These are phyloP conservation scores for Vitis hybrid DNA, from an alignment of 177 flowering plant genomes.

Conservation along the genomic window DNA sequence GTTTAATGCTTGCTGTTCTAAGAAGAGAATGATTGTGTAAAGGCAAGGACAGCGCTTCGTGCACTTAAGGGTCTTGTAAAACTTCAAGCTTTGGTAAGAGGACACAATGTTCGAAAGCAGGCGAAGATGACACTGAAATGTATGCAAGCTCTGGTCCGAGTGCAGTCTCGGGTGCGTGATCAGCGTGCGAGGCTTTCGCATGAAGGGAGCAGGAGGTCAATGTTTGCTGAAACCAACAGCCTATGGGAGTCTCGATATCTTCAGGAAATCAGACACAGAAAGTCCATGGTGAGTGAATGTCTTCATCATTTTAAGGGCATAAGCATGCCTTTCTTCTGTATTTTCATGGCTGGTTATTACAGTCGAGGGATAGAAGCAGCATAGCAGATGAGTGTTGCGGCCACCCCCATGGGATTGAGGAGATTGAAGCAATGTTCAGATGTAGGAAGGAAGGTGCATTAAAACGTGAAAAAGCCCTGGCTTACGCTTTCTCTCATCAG, in stretches of 20 bases:
- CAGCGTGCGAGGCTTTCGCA: constrained; percentile 65
- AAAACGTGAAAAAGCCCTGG: constrained; percentile 35
- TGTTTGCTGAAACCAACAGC: constrained; percentile 54
- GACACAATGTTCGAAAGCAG: constrained; percentile 64
- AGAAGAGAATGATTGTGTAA: constrained; percentile 1
- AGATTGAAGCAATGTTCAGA: constrained; percentile 31
- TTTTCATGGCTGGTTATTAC: neutral
- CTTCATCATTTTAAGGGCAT: neutral
- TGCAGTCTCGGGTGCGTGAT: constrained; percentile 69
- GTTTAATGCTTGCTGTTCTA: neutral
- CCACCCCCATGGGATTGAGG: constrained; percentile 24
- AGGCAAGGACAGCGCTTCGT: constrained; percentile 50
- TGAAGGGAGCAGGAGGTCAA: constrained; percentile 67
- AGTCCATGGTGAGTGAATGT: constrained; percentile 38
- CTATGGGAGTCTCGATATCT: constrained; percentile 58
- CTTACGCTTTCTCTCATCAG: constrained; percentile 62
- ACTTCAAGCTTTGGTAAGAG: constrained; percentile 63
- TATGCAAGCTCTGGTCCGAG: constrained; percentile 67
- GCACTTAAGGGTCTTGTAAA: constrained; percentile 63
- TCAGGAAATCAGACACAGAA: constrained; percentile 50
- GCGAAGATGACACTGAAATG: constrained; percentile 61
- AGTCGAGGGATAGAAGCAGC: constrained; percentile 60
- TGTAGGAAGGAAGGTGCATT: constrained; percentile 42
- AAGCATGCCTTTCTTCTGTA: neutral
- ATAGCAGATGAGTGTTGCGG: constrained; percentile 44